Conservation (phyloP, 257 asterid genomes). For the Hygrophila difformis region DNA sequence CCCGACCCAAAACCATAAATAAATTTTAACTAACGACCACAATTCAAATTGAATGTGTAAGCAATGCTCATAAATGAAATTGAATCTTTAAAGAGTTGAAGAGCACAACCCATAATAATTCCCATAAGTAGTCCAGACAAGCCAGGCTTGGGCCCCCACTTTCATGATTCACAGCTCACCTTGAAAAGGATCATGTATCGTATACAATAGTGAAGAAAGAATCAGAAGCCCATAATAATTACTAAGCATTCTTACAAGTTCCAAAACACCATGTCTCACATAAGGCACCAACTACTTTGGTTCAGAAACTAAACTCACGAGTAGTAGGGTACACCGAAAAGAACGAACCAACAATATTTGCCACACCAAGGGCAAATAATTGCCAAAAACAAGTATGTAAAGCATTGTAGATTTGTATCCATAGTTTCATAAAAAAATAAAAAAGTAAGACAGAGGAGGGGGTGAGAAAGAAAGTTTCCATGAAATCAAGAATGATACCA, state of each 20-base stretch:
- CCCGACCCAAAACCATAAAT: too few species aligned
- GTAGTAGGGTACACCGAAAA: conserved; percentile 88
- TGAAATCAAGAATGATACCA: too few species aligned
- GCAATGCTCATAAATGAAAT: too few species aligned
- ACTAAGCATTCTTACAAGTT: conserved; percentile 4
- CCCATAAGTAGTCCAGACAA: conserved; percentile 90
- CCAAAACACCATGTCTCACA: conserved; percentile 9
- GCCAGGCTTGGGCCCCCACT: conserved; percentile 98
- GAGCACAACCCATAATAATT: conserved; percentile 86
- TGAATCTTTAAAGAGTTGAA: too few species aligned
- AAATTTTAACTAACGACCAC: too few species aligned
- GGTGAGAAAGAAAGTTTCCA: too few species aligned
- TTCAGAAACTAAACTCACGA: conserved; percentile 41
- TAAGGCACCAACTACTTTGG: conserved; percentile 14
- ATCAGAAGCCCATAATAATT: conserved; percentile 21
- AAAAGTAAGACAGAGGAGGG: too few species aligned
- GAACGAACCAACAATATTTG: conserved; percentile 87
- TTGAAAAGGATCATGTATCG: conserved; percentile 81
- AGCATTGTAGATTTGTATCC: conserved; percentile 8
- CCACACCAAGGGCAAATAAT: conserved; percentile 96
- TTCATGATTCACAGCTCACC: conserved; percentile 97
- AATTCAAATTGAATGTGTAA: too few species aligned
- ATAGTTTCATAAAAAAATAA: neutral
- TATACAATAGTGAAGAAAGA: conserved; percentile 12
- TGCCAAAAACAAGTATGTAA: conserved; percentile 32